Conservation (phyloP, 2,329 filamentous ascomycete genomes). For the Bipolaris sorokiniana region DNA sequence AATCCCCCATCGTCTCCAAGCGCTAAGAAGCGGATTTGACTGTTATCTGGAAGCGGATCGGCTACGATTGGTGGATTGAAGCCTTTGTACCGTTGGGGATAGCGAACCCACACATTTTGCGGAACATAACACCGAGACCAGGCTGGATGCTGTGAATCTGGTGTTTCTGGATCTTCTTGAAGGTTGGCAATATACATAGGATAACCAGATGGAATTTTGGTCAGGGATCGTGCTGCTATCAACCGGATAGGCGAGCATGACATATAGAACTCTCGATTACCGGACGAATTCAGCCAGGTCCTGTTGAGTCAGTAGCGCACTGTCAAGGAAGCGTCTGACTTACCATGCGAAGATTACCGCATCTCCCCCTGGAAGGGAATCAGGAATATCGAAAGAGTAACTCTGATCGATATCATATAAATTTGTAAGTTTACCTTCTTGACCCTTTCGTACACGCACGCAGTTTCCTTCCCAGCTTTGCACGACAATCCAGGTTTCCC, state of each 20-base stretch:
- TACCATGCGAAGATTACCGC: slow-evolving; percentile 50
- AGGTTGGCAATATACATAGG: slow-evolving; percentile 13
- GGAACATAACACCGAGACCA: slow-evolving; percentile 10
- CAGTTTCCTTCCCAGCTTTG: slow-evolving; percentile 54
- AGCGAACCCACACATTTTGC: slow-evolving; percentile 12
- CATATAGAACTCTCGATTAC: slow-evolving; percentile 55
- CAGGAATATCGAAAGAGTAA: slow-evolving; percentile 52
- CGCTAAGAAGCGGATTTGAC: not conserved
- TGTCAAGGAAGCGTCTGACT: not conserved
- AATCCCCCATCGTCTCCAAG: slow-evolving; percentile 1
- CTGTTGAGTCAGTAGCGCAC: slow-evolving; percentile 2
- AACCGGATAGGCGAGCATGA: slow-evolving; percentile 50
- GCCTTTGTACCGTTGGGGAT: slow-evolving; percentile 1
- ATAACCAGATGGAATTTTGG: not conserved
- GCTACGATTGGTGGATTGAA: not conserved
- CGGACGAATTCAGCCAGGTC: slow-evolving; percentile 41
- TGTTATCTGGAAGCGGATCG: not conserved
- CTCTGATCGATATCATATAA: slow-evolving; percentile 43
- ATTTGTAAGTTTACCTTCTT: slow-evolving; percentile 15
- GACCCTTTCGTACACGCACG: slow-evolving; percentile 37
- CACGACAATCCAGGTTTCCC: slow-evolving; percentile 50
- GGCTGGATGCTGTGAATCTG: not conserved
- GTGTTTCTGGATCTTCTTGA: not conserved
- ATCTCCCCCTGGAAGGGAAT: slow-evolving; percentile 45
- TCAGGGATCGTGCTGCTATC: not conserved